phyloP scores from a whole-genome alignment of 805 yeast genomes.

The Kurtzmaniella fragi region DNA sequence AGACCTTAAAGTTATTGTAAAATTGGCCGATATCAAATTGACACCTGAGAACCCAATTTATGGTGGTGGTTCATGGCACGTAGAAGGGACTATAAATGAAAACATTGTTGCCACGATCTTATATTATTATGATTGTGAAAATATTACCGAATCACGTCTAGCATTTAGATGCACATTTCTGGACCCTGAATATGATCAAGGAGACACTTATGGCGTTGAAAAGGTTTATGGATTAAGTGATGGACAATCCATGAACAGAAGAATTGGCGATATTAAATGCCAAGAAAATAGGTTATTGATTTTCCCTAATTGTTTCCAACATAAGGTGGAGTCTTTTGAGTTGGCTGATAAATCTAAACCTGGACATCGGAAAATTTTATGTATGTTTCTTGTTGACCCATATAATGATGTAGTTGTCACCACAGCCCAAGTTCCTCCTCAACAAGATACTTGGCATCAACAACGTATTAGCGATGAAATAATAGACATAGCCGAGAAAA shows the following conservation, averaged over 20 bases:
- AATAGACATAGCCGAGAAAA: constrained; percentile 5
- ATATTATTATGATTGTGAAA: constrained; percentile 37
- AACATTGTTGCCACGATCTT: constrained; percentile 37
- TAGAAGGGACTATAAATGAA: constrained; percentile 38
- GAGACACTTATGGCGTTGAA: constrained; percentile 19
- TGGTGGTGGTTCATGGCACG: constrained; percentile 40
- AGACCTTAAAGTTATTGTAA: constrained; percentile 31
- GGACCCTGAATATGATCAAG: constrained; percentile 31
- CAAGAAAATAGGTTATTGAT: constrained; percentile 23
- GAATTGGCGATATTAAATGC: constrained; percentile 22
- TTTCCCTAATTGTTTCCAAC: constrained; percentile 37
- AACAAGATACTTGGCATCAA: constrained; percentile 30
- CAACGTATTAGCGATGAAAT: constrained; percentile 8
- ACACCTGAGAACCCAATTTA: constrained; percentile 37
- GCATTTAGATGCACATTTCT: constrained; percentile 24
- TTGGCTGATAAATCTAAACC: constrained; percentile 28
- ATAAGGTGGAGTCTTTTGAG: constrained; percentile 35
- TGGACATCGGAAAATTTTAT: constrained; percentile 35
- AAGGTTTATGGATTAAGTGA: constrained; percentile 25
- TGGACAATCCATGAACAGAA: constrained; percentile 17
- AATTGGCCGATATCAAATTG: constrained; percentile 35
- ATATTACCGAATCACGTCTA: constrained; percentile 29
- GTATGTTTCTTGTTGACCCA: constrained; percentile 37
- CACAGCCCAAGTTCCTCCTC: constrained; percentile 33
- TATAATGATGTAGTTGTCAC: constrained; percentile 20